Base-by-base conservation (phyloP, 1,284 basidiomycete species). In the Sporisorium graminicola region DNA sequence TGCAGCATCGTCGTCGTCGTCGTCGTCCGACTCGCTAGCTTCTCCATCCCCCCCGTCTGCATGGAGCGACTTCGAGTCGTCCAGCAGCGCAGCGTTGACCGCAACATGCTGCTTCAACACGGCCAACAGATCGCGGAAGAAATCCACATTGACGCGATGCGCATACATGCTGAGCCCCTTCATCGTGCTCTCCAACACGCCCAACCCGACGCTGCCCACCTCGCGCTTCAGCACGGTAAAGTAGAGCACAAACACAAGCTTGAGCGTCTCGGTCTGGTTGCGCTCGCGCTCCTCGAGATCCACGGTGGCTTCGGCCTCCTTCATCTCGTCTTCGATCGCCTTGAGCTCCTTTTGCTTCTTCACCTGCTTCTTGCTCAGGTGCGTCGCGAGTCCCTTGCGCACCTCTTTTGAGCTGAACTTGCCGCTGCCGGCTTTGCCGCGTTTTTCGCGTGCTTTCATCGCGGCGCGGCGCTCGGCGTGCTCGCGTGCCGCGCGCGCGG, bases 61-160 rank as follows among this genome's bases (percentile, higher is more conserved):
- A n/a, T n/a, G n/a, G n/a, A n/a, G n/a, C n/a, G n/a, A n/a, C n/a
- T n/a, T n/a, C n/a, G n/a, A n/a, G 3, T 61, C 53, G 8, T 73
- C 59, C 10, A 65, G 24, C 49, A 51, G 12, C 4, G 20, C 22
- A 1, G 55, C 66, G 13, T 60, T 69, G 44, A 60, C 55, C 0
- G 87, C 83, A 76, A 97, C 91, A 62, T 94, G 90, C 65, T 89
- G 89, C 85, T 93, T 93, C 35, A 99, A 88, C 1, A 97, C 94
- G 58, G 90, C 89, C 86, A 99, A 89, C 51, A 99, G 88, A 87
- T 99, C 97, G 77, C 92, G 92, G 90, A 99, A 99, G 87, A 99
- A 99, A 86, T 99, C 97, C 80, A 99, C 90, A 87, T 98, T 99
- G 86, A 99, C 94, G 63, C 98, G 90, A 86, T 99, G 97, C 0